Evolutionary conservation across 2,329 filamentous ascomycete genomes (phyloP).

Genomic region (Xylaria sp.): DNA sequence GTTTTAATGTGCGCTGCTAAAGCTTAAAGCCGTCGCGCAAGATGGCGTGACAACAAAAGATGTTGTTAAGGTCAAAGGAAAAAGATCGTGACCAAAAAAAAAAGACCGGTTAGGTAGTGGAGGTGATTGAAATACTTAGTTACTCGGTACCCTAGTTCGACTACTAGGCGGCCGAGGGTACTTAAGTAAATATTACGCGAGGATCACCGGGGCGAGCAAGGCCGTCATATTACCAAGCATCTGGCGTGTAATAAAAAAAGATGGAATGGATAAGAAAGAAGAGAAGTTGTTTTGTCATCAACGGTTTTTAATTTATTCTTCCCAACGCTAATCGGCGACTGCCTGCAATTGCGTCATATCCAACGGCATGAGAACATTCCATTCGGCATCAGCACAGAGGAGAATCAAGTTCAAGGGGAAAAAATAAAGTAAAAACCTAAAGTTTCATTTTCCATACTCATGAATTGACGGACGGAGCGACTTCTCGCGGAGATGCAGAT

Average conservation of each 20-base stretch:
- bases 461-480: not conserved
- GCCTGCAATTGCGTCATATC: conserved; percentile 39
- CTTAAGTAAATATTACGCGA: conserved; percentile 31
- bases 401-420: too few relatives aligned
- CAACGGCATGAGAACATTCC: conserved; percentile 39
- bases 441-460: not conserved
- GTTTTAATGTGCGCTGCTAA: not conserved
- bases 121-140: conserved; percentile 20
- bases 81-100: not conserved
- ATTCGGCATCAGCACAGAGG: conserved; percentile 8
- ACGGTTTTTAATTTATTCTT: conserved; percentile 32
- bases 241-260: conserved; percentile 18
- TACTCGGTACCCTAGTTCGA: not conserved
- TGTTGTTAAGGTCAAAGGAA: conserved; percentile 4
- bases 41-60: not conserved
- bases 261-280: conserved; percentile 21
- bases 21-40: not conserved
- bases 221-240: conserved; percentile 28
- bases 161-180: not conserved
- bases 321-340: conserved; percentile 33
- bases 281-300: conserved; percentile 30
- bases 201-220: conserved; percentile 1
- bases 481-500: not conserved
- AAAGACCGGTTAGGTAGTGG: conserved; percentile 6
- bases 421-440: not conserved